phyloP scores from a whole-genome alignment of 306 rosid genomes.

The Trifolium pratense region DNA sequence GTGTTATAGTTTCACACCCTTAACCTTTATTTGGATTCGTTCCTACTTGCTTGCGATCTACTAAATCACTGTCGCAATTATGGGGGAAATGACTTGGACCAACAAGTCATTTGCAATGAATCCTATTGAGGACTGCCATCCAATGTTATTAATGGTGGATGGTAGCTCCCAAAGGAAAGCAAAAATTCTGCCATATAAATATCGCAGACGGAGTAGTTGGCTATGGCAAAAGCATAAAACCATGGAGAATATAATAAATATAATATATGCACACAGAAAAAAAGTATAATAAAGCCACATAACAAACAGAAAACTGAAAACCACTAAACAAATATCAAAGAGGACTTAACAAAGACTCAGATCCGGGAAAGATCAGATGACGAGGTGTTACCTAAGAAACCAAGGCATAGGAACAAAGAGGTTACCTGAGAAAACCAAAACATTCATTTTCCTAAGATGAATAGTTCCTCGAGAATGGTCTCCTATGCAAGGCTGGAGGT shows the following conservation, averaged over 20 bases:
- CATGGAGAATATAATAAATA: neutral
- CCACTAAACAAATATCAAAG: neutral
- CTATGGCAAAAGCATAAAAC: neutral
- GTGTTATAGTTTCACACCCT: no score
- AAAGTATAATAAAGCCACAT: neutral
- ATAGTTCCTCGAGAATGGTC: slow-evolving; percentile 5
- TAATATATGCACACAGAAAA: neutral
- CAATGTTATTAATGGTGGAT: slow-evolving; percentile 8
- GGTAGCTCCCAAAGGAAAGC: neutral
- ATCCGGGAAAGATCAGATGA: neutral
- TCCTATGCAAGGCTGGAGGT: neutral
- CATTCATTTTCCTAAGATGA: slow-evolving; percentile 11
- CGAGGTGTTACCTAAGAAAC: slow-evolving; percentile 4
- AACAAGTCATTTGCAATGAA: neutral
- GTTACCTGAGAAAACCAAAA: slow-evolving; percentile 24
- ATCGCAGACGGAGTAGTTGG: neutral
- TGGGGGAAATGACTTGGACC: neutral
- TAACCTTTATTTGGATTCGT: neutral
- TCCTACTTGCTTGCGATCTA: neutral
- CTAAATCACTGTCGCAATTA: neutral
- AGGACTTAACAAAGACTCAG: neutral
- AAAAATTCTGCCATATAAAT: neutral
- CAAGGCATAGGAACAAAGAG: slow-evolving; percentile 2
- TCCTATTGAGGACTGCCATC: neutral
- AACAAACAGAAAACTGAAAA: neutral